Percentiles rank a stretch among this genome's conserved stretches.
These are phyloP conservation scores for Fusarium domesticum DNA, from an alignment of 2,329 filamentous ascomycete genomes.

Conservation along the genomic window DNA sequence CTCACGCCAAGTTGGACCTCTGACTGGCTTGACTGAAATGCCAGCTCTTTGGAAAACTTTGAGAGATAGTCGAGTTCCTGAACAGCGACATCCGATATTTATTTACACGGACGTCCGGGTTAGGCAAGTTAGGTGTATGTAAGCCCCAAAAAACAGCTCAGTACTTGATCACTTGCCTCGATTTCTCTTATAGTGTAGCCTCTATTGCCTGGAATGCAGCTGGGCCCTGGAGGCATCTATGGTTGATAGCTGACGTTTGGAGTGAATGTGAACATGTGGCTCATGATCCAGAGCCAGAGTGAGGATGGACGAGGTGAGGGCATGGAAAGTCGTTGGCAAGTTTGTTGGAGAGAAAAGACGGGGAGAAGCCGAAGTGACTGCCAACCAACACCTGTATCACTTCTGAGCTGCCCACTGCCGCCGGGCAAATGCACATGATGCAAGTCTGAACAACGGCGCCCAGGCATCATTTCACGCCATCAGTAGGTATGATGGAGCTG, in stretches of 20 bases:
- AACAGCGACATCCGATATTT: slow-evolving; percentile 16
- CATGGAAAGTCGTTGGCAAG: background rate
- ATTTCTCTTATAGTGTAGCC: background rate
- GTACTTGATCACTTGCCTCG: slow-evolving; percentile 22
- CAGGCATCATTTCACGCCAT: background rate
- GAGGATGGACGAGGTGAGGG: slow-evolving; percentile 2
- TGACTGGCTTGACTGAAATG: slow-evolving; percentile 15
- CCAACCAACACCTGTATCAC: background rate
- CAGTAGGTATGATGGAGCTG: background rate
- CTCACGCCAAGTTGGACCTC: slow-evolving; percentile 15
- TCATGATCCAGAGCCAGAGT: too few relatives aligned
- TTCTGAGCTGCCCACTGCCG: too few relatives aligned
- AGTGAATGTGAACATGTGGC: slow-evolving; percentile 1
- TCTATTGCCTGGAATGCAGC: background rate
- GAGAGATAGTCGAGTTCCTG: slow-evolving; percentile 14
- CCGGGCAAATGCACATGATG: background rate
- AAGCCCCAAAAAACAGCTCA: slow-evolving; percentile 20
- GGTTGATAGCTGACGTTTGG: background rate
- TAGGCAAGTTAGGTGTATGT: slow-evolving; percentile 24
- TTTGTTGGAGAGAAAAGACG: slow-evolving; percentile 3
- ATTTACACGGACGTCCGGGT: slow-evolving; percentile 16
- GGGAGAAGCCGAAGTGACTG: background rate
- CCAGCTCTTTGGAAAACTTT: slow-evolving; percentile 16
- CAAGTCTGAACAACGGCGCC: background rate
- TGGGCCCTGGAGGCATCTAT: too few relatives aligned